phyloP scores from a whole-genome alignment of 1,284 basidiomycete genomes.

The Apiotrichum akiyoshidainum region DNA sequence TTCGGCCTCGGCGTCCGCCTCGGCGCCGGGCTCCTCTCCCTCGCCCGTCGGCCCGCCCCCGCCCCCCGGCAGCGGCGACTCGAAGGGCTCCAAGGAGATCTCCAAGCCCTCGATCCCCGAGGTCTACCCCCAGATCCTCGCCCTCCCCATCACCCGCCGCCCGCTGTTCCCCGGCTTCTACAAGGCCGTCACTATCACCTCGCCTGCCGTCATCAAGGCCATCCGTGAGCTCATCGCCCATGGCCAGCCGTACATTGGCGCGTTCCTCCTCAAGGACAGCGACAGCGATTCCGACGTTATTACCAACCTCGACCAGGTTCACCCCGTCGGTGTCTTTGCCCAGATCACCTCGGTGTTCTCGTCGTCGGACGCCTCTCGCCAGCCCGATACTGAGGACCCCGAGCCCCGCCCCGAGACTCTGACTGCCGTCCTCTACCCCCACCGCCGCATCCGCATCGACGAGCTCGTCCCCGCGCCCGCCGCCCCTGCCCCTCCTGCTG shows the following conservation, averaged over 20 bases:
- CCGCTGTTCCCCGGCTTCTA: slow-evolving; percentile 98
- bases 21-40: slow-evolving; percentile 11
- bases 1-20: slow-evolving; percentile 1
- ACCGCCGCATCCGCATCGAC: slow-evolving; percentile 85
- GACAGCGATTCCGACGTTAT: slow-evolving; percentile 91
- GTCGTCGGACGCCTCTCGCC: slow-evolving; percentile 50
- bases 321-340: slow-evolving; percentile 92
- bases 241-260: slow-evolving; percentile 95
- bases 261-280: slow-evolving; percentile 94
- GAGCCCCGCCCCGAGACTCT: slow-evolving; percentile 65
- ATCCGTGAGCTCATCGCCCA: slow-evolving; percentile 96
- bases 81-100: slow-evolving; percentile 37
- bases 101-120: slow-evolving; percentile 79
- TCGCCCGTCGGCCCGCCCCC: slow-evolving; percentile 10
- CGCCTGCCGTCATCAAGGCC: slow-evolving; percentile 86
- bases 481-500: slow-evolving; percentile 8
- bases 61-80: slow-evolving; percentile 4
- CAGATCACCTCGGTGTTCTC: slow-evolving; percentile 95
- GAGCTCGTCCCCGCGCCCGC: slow-evolving; percentile 59
- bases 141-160: slow-evolving; percentile 90
- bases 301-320: slow-evolving; percentile 80
- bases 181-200: slow-evolving; percentile 89
- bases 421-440: slow-evolving; percentile 93
- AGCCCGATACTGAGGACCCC: slow-evolving; percentile 53
- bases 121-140: slow-evolving; percentile 89